Base-by-base conservation (phyloP, 306 rosid species). In the Carpinus viminea region DNA sequence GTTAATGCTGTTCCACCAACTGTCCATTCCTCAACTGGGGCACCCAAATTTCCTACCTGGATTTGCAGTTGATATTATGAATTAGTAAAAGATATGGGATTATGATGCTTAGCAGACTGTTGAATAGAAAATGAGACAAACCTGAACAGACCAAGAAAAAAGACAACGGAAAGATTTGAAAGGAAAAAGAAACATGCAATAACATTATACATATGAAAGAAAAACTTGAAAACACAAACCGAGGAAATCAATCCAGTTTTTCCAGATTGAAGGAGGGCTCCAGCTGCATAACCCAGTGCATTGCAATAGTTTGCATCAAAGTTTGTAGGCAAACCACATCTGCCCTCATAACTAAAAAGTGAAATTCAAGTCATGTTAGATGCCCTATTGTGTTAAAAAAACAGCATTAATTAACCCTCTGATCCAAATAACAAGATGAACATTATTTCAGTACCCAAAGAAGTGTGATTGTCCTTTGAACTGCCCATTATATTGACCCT, bases 381-480 rank as follows among this genome's bases (percentile, higher is more conserved):
- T 69, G 0, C 24, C 28, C 28, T 16, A 3, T 16, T 2, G 13
- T 43, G 15, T 5, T 50, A 43, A 46, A 24, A 12, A 68, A 50
- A 2, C n/a, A 5, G 28, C 45, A 12, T 34, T 15, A 53, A 12
- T 34, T 26, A 34, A 21, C 0, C 48, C 52, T 5, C 59, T 12
- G 6, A 17, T 51, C 46, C n/a, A 28, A 72, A 20, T 34, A 72
- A 55, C 60, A 55, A n/a, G 60, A 55, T 55, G 24, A n/a, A 7
- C 61, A 55, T 8, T 55, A 6, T n/a, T 26, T n/a, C 28, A 70
- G 64, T 91, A 95, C 98, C 98, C 98, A 18, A 95, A 95, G 87
- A 95, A 95, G 93, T 95, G 98, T 72, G 98, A 92, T 75, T 92
- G 89, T 73, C 98, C 98, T 76, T 55, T 85, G 79, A 95, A 95